Evolutionary conservation across 1,284 basidiomycete species (phyloP).

Genomic region (Retiboletus flavoniger): DNA sequence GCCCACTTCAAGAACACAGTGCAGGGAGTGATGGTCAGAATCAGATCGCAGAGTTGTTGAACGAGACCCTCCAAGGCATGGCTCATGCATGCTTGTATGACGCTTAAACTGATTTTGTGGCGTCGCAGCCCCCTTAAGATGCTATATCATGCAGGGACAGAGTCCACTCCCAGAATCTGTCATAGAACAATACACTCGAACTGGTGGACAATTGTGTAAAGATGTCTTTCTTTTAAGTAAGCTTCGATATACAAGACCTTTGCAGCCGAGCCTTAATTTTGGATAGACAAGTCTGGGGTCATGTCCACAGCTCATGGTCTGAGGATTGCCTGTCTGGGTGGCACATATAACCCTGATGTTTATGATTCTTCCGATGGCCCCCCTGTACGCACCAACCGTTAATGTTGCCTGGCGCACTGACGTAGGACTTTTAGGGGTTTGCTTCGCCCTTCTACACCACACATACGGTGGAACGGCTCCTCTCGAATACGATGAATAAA

Average conservation of each 20-base stretch:
- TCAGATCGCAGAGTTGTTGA: conserved; percentile 61
- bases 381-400: conserved; percentile 46
- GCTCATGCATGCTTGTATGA: background rate
- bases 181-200: conserved; percentile 70
- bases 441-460: conserved; percentile 69
- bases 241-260: conserved; percentile 27
- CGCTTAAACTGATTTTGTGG: conserved; percentile 13
- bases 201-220: conserved; percentile 74
- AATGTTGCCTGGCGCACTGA: conserved; percentile 1
- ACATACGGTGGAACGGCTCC: conserved; percentile 69
- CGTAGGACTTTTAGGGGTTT: conserved; percentile 51
- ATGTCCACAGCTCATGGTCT: conserved; percentile 82
- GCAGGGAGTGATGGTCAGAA: conserved; percentile 40
- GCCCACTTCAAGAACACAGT: conserved; percentile 47
- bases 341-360: conserved; percentile 64
- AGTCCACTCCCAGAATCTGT: conserved; percentile 70
- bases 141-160: conserved; percentile 89
- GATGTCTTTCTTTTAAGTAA: conserved; percentile 85
- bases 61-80: conserved; percentile 65
- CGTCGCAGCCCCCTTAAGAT: conserved; percentile 74
- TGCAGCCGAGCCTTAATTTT: conserved; percentile 1
- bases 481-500: conserved; percentile 62
- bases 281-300: conserved; percentile 76
- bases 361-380: conserved; percentile 57
- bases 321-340: conserved; percentile 84